Evolutionary conservation across 495 filamentous ascomycete genomes (phyloP).

Genomic region (Massariosphaeria phaeospora): DNA sequence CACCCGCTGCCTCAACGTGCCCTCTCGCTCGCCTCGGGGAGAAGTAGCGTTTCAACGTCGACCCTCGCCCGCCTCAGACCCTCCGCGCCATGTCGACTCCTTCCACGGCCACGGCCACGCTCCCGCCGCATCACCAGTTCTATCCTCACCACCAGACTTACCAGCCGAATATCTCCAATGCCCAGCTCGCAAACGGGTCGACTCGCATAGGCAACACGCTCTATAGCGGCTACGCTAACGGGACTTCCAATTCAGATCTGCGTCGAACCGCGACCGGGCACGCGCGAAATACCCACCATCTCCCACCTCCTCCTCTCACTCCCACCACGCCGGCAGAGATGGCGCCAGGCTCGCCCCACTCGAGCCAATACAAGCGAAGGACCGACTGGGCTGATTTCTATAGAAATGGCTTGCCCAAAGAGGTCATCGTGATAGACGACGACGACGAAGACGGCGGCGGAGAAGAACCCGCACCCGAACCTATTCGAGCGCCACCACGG

Average conservation of each 20-base stretch:
- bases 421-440: slow-evolving; percentile 94
- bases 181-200: slow-evolving; percentile 25
- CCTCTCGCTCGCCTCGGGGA: neutral
- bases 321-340: slow-evolving; percentile 7
- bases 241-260: slow-evolving; percentile 34
- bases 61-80: slow-evolving; percentile 8
- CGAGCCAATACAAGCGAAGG: slow-evolving; percentile 17
- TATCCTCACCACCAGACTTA: slow-evolving; percentile 66
- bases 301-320: slow-evolving; percentile 9
- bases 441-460: too few relatives aligned
- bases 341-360: neutral
- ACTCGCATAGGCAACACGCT: slow-evolving; percentile 29
- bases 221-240: slow-evolving; percentile 34
- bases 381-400: slow-evolving; percentile 84
- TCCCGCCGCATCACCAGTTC: slow-evolving; percentile 64
- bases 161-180: slow-evolving; percentile 40
- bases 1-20: neutral
- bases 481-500: slow-evolving; percentile 1
- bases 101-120: slow-evolving; percentile 72
- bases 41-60: slow-evolving; percentile 20
- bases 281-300: slow-evolving; percentile 25
- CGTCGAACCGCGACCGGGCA: slow-evolving; percentile 34
- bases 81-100: slow-evolving; percentile 69
- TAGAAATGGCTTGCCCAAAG: slow-evolving; percentile 85
- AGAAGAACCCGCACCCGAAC: slow-evolving; percentile 45